A percentile compares a stretch with the other conserved stretches of the same genome.
These are phyloP conservation scores for Fusarium sacchari DNA, from an alignment of 2,329 filamentous ascomycete species.

Conservation along the genomic window DNA sequence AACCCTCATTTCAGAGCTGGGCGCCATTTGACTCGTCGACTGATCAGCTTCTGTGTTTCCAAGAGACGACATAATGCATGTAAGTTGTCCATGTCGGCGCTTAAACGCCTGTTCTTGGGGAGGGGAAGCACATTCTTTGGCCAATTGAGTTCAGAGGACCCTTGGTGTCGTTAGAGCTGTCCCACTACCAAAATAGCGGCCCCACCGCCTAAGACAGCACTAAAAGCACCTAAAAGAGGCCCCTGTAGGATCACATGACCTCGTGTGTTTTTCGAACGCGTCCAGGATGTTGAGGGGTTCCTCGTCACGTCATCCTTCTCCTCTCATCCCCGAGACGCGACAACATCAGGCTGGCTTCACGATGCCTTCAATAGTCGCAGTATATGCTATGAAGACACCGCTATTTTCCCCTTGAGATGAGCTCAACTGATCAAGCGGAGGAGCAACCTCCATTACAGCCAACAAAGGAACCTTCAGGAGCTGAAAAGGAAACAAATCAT, in stretches of 20 bases:
- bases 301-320: slow-evolving; percentile 33
- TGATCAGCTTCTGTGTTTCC: slow-evolving; percentile 38
- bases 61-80: slow-evolving; percentile 41
- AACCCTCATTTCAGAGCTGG: slow-evolving; percentile 5
- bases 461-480: slow-evolving; percentile 1
- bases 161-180: slow-evolving; percentile 40
- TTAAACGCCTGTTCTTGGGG: slow-evolving; percentile 42
- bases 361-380: slow-evolving; percentile 28
- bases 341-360: slow-evolving; percentile 18
- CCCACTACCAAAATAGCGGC: slow-evolving; percentile 41
- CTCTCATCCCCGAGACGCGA: slow-evolving; percentile 33
- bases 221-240: background rate
- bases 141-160: slow-evolving; percentile 40
- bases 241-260: slow-evolving; percentile 30
- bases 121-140: slow-evolving; percentile 36
- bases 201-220: slow-evolving; percentile 28
- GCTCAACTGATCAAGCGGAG: slow-evolving; percentile 17
- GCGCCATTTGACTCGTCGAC: slow-evolving; percentile 37
- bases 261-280: slow-evolving; percentile 38
- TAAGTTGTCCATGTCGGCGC: slow-evolving; percentile 45
- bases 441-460: slow-evolving; percentile 19
- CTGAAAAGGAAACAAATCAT: slow-evolving; percentile 2
- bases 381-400: background rate
- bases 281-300: slow-evolving; percentile 6
- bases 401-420: slow-evolving; percentile 34